A percentile compares a stretch with the other conserved stretches of the same genome.
These are phyloP conservation scores for Pseudocercospora vitis DNA, from an alignment of 2,329 filamentous ascomycete genomes.

Conservation along the genomic window DNA sequence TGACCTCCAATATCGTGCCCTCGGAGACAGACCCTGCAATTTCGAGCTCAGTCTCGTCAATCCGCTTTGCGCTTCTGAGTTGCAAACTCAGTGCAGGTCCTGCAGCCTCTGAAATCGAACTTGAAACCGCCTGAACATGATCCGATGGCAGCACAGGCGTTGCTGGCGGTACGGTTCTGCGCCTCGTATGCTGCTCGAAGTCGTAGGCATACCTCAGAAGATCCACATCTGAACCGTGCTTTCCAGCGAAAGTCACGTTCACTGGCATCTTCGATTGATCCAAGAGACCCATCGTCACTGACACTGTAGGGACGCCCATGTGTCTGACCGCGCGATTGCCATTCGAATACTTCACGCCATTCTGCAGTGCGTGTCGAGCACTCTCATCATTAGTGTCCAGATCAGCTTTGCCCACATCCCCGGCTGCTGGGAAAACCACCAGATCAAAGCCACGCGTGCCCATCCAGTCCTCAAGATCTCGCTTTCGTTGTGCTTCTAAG, in stretches of 20 bases:
- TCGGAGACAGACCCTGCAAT: background rate
- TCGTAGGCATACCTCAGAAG: slow-evolving; percentile 34
- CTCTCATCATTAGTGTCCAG: slow-evolving; percentile 43
- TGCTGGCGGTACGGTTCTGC: slow-evolving; percentile 29
- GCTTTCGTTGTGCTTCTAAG: slow-evolving; percentile 52
- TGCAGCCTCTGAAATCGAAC: too few relatives aligned
- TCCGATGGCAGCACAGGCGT: slow-evolving; percentile 30
- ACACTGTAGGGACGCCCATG: slow-evolving; percentile 56
- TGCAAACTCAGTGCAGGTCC: too few relatives aligned
- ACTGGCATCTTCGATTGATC: slow-evolving; percentile 52
- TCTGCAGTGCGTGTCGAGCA: slow-evolving; percentile 45
- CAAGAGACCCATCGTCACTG: slow-evolving; percentile 56
- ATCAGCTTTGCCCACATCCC: slow-evolving; percentile 53
- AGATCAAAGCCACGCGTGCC: slow-evolving; percentile 44
- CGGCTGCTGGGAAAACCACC: slow-evolving; percentile 53
- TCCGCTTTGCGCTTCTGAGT: slow-evolving; percentile 4
- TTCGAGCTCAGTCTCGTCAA: slow-evolving; percentile 10
- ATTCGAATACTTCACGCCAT: slow-evolving; percentile 57
- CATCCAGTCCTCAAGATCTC: slow-evolving; percentile 55
- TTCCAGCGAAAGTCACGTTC: slow-evolving; percentile 54
- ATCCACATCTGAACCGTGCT: slow-evolving; percentile 48
- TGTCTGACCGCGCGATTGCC: slow-evolving; percentile 56
- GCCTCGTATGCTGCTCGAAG: slow-evolving; percentile 31
- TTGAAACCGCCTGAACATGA: too few relatives aligned
- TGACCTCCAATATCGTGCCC: slow-evolving; percentile 12